phyloP scores from a whole-genome alignment of 73 alveolate species.

The Paramecium primaurelia region DNA sequence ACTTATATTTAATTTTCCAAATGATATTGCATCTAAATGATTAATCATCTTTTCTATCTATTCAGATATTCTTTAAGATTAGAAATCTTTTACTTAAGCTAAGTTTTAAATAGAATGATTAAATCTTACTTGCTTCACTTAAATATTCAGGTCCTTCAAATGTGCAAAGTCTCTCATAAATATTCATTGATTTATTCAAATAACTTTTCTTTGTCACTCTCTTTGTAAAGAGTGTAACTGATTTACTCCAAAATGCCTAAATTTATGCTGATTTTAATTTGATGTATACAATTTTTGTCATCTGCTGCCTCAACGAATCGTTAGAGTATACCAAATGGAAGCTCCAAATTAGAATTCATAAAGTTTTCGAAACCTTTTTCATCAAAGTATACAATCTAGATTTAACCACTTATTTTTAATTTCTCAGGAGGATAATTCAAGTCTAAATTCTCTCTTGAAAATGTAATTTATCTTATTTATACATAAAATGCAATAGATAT shows the following conservation, averaged over 20 bases:
- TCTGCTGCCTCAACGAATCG: slow-evolving; percentile 44
- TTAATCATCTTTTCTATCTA: slow-evolving; percentile 28
- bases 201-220: not conserved
- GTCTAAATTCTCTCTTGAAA: slow-evolving; percentile 7
- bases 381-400: slow-evolving; percentile 6
- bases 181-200: slow-evolving; percentile 1
- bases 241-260: slow-evolving; percentile 41
- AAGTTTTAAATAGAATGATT: not conserved
- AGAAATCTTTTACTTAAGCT: slow-evolving; percentile 38
- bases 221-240: slow-evolving; percentile 31
- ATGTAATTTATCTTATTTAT: not conserved
- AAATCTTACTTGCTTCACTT: slow-evolving; percentile 48
- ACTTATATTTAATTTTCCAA: slow-evolving; percentile 23
- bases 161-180: slow-evolving; percentile 24
- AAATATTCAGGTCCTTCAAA: slow-evolving; percentile 50
- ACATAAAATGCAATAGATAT: slow-evolving; percentile 36
- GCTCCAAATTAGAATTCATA: not conserved
- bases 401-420: not conserved
- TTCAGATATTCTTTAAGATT: slow-evolving; percentile 45
- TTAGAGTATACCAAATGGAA: slow-evolving; percentile 41
- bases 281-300: not conserved
- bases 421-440: slow-evolving; percentile 36
- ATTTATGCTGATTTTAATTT: not conserved
- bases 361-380: not conserved
- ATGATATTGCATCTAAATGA: slow-evolving; percentile 38